Percentiles rank a stretch among this genome's conserved stretches.
Conservation (phyloP, 768 basidiomycete genomes). For the Tulasnella sp. region DNA sequence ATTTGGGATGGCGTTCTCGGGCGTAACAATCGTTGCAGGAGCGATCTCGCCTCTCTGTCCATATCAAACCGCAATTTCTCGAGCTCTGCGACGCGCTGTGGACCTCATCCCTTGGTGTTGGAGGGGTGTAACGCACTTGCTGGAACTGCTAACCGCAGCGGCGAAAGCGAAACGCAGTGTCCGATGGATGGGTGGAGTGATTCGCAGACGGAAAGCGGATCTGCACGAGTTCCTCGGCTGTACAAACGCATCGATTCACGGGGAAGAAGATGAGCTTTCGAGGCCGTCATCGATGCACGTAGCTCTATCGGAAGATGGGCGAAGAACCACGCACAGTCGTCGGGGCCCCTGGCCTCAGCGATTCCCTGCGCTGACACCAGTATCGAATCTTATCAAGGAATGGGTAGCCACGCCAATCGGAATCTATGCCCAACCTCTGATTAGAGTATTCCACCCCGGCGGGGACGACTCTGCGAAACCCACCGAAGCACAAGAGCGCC, state of each 20-base stretch:
- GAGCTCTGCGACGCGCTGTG: background rate
- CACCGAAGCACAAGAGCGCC: background rate
- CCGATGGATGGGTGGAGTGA: background rate
- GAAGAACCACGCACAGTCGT: background rate
- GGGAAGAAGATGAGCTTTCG: background rate
- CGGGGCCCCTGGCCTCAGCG: background rate
- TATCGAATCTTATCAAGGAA: background rate
- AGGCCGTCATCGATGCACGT: background rate
- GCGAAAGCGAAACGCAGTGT: background rate
- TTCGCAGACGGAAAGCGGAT: background rate
- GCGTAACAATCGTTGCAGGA: conserved; percentile 9
- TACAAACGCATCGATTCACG: background rate
- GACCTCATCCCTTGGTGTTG: background rate
- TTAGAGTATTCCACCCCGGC: background rate
- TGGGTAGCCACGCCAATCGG: background rate
- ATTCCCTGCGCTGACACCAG: background rate
- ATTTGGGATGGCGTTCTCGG: background rate
- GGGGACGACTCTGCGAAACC: background rate
- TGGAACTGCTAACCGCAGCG: background rate
- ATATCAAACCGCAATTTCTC: conserved; percentile 2
- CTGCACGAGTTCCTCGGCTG: background rate
- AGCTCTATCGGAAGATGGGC: background rate
- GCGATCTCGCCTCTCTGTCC: background rate
- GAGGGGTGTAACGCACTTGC: background rate
- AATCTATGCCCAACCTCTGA: background rate